These are phyloP conservation scores for Termitomyces eurrhizus DNA, from an alignment of 768 basidiomycete species.

Conservation along the genomic window DNA sequence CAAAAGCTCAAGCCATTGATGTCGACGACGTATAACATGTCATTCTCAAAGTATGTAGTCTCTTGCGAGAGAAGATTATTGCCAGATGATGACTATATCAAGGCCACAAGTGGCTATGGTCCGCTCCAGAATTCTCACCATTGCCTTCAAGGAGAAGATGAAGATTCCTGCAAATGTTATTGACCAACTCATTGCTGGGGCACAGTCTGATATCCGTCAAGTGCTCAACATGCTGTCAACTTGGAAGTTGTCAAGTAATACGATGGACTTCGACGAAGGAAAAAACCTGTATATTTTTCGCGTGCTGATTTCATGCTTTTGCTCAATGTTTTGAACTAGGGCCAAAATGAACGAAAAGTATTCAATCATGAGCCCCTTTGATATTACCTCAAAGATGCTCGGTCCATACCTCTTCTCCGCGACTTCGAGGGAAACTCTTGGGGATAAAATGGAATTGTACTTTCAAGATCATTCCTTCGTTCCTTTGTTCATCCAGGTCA, in stretches of 20 bases:
- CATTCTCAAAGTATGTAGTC: conserved; percentile 70
- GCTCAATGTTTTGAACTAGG: conserved; percentile 33
- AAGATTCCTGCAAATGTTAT: conserved; percentile 88
- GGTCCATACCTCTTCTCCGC: conserved; percentile 89
- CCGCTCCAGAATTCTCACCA: conserved; percentile 84
- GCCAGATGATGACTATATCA: conserved; percentile 2
- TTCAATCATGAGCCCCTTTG: conserved; percentile 86
- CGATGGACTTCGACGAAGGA: conserved; percentile 89
- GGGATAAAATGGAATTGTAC: conserved; percentile 93
- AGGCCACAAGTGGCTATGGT: conserved; percentile 78
- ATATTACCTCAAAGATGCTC: conserved; percentile 82
- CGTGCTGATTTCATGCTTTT: background rate
- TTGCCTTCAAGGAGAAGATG: conserved; percentile 94
- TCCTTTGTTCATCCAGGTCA: conserved; percentile 91
- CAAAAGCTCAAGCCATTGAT: conserved; percentile 89
- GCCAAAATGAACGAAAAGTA: conserved; percentile 92
- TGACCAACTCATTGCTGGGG: conserved; percentile 84
- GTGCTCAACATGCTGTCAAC: conserved; percentile 98
- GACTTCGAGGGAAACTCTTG: conserved; percentile 76
- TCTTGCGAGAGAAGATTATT: background rate
- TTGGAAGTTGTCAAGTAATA: conserved; percentile 79
- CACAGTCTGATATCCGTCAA: conserved; percentile 96
- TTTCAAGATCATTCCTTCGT: conserved; percentile 96
- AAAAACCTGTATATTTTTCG: conserved; percentile 69
- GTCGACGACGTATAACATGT: conserved; percentile 65